Evolutionary conservation across 257 asterid genomes (phyloP).

Genomic region (Ilex asprella): DNA sequence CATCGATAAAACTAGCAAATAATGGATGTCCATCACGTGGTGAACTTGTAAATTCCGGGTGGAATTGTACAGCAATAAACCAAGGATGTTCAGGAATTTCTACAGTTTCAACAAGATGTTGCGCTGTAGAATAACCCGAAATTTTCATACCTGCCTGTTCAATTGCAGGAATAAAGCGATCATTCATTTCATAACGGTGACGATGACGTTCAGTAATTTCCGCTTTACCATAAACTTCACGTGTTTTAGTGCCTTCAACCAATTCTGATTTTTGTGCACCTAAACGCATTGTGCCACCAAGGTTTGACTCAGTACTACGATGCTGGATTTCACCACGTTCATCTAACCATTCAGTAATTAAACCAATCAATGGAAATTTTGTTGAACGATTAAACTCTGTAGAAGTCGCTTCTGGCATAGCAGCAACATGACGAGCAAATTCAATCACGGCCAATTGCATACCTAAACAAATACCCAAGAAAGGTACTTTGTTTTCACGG

Average conservation of each 20-base stretch:
- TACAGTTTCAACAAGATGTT: neutral
- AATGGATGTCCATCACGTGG: neutral
- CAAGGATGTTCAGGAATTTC: neutral
- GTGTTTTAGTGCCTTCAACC: too few species aligned
- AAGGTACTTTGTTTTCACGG: slow-evolving; percentile 33
- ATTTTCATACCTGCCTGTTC: neutral
- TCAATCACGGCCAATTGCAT: slow-evolving; percentile 43
- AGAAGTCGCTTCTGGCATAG: slow-evolving; percentile 31
- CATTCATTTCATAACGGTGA: neutral
- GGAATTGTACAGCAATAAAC: neutral
- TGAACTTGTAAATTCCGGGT: neutral
- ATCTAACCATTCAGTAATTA: too few species aligned
- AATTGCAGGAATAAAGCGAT: neutral
- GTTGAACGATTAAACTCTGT: slow-evolving; percentile 33
- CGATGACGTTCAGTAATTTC: slow-evolving; percentile 1
- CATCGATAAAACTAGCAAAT: too few species aligned
- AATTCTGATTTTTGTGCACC: too few species aligned
- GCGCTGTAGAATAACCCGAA: neutral
- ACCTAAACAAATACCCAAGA: slow-evolving; percentile 40
- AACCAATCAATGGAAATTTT: too few species aligned
- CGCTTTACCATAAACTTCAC: too few species aligned
- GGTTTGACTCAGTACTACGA: neutral
- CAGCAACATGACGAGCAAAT: slow-evolving; percentile 31
- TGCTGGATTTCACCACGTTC: too few species aligned
- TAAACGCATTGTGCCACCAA: neutral